Conservation (phyloP, 192 early-diverging fungal species). For the Coemansia sp. region DNA sequence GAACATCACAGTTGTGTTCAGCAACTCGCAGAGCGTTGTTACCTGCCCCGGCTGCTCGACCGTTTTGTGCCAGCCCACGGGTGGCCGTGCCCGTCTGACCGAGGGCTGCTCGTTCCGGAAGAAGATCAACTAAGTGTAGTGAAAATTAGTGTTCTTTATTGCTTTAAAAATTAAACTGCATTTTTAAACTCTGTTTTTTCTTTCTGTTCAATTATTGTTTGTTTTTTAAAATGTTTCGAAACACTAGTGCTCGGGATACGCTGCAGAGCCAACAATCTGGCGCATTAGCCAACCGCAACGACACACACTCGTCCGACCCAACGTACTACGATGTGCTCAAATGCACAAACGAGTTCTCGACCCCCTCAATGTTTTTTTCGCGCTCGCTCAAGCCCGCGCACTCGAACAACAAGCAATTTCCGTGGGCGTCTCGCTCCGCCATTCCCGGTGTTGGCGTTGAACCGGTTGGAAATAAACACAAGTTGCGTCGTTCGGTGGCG, state of each 20-base stretch:
- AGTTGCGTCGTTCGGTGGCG: constrained; percentile 20
- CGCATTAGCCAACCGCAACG: neutral
- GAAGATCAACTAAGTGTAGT: constrained; percentile 63
- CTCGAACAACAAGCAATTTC: constrained; percentile 11
- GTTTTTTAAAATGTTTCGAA: constrained; percentile 18
- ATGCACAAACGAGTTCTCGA: constrained; percentile 36
- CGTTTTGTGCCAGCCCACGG: constrained; percentile 98
- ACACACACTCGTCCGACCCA: constrained; percentile 9
- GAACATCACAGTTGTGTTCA: constrained; percentile 98
- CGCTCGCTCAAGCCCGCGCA: constrained; percentile 29
- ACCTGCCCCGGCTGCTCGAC: constrained; percentile 93
- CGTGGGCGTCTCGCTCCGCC: constrained; percentile 26
- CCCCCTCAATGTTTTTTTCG: constrained; percentile 31
- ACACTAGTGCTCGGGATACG: constrained; percentile 14
- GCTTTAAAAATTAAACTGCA: no score
- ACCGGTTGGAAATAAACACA: constrained; percentile 17
- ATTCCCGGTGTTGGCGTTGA: neutral
- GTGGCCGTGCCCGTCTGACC: constrained; percentile 96
- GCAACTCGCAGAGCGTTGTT: constrained; percentile 98
- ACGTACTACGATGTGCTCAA: constrained; percentile 54
- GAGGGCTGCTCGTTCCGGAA: constrained; percentile 88
- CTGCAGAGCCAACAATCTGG: constrained; percentile 5
- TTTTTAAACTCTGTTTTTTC: no score
- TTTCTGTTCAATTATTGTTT: constrained; percentile 8
- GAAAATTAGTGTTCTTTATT: no score